Evolutionary conservation across 1,139 yeast genomes (phyloP).

Genomic region (Geotrichum citri-aurantii): DNA sequence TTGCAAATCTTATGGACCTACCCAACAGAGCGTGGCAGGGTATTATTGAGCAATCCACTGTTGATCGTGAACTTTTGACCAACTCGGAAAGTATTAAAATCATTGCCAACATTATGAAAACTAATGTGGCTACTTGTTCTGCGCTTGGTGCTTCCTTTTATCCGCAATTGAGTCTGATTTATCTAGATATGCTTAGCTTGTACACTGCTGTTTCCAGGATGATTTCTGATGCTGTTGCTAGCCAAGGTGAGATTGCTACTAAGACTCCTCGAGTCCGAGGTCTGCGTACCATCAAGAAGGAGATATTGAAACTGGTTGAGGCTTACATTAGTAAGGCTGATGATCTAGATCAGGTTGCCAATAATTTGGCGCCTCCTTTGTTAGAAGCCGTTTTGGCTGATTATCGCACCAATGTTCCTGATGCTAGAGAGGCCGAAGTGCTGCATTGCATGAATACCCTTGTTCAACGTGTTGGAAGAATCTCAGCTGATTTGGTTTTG

Average conservation of each 20-base stretch:
- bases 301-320: conserved; percentile 82
- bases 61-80: conserved; percentile 75
- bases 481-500: conserved; percentile 88
- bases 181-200: conserved; percentile 81
- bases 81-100: conserved; percentile 88
- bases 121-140: conserved; percentile 89
- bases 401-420: conserved; percentile 83
- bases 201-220: conserved; percentile 87
- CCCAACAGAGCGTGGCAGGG: conserved; percentile 96
- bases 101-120: conserved; percentile 86
- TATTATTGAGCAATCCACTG: conserved; percentile 80
- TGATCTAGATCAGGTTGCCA: conserved; percentile 78
- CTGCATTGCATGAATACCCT: conserved; percentile 90
- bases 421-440: conserved; percentile 97
- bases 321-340: conserved; percentile 84
- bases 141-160: conserved; percentile 90
- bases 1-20: conserved; percentile 74
- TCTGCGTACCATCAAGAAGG: conserved; percentile 92
- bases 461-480: conserved; percentile 76
- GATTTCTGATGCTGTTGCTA: conserved; percentile 74
- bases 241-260: conserved; percentile 80
- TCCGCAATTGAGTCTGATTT: conserved; percentile 80
- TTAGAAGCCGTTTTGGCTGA: conserved; percentile 85
- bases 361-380: conserved; percentile 77
- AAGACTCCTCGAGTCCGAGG: conserved; percentile 95